These are phyloP conservation scores for Fimicolochytrium jonesii DNA, from an alignment of 192 early-diverging fungal genomes.

Conservation along the genomic window DNA sequence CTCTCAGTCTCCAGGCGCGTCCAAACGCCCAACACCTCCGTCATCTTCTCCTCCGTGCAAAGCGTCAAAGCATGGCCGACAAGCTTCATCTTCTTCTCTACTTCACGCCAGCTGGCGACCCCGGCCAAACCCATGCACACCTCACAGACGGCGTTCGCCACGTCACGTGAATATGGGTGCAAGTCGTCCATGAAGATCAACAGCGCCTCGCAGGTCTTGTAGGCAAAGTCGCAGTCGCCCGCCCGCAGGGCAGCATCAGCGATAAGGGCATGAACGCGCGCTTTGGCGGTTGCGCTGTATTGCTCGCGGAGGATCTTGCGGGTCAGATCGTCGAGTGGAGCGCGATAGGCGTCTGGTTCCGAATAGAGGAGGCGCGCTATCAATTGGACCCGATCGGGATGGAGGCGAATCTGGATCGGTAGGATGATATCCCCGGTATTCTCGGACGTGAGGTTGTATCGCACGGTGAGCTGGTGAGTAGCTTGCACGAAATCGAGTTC, in stretches of 20 bases:
- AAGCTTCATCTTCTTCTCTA: constrained; percentile 44
- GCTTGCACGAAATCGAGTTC: constrained; percentile 71
- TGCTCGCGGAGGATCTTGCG: constrained; percentile 46
- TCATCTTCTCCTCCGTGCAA: constrained; percentile 45
- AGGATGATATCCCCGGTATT: constrained; percentile 44
- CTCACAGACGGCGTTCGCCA: constrained; percentile 24
- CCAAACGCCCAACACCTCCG: constrained; percentile 41
- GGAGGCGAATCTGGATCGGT: constrained; percentile 68
- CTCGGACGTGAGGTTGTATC: constrained; percentile 42
- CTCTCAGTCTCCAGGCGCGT: constrained; percentile 31
- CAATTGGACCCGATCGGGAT: constrained; percentile 54
- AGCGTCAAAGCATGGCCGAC: constrained; percentile 51
- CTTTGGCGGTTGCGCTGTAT: constrained; percentile 41
- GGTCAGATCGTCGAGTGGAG: constrained; percentile 52
- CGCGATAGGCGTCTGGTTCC: constrained; percentile 26
- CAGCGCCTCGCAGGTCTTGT: constrained; percentile 54
- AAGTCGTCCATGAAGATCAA: constrained; percentile 27
- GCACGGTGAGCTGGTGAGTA: constrained; percentile 54
- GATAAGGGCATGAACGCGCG: constrained; percentile 57
- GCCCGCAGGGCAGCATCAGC: constrained; percentile 58
- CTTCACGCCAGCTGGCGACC: constrained; percentile 26
- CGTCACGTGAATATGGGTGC: background rate
- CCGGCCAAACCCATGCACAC: constrained; percentile 21
- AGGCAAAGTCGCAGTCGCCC: constrained; percentile 47
- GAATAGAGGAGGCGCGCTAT: constrained; percentile 56